Evolutionary conservation across 352 stramenopile genomes (phyloP), one percentile per base, ranked within the genome.

Genomic region (Phytophthora hibernalis): DNA sequence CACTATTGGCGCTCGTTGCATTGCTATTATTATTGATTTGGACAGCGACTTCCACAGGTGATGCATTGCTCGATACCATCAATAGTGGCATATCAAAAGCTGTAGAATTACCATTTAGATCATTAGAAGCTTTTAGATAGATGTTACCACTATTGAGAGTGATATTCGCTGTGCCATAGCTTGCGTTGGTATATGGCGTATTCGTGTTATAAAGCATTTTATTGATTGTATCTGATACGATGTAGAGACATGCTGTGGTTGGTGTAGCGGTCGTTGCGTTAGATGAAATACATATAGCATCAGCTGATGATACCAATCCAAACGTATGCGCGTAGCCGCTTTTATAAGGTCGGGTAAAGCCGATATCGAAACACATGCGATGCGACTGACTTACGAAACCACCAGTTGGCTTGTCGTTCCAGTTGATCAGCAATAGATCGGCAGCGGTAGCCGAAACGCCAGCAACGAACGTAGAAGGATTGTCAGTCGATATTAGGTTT

Each of bases 331-430:
- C 55, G 18, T 54, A 71, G 12, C 55, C 54, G 3, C 1, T 48
- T 47, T 65, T 66, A 16, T 61, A 71, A 13, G 63, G 49, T n/a
- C 59, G 42, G 33, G 49, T 43, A 55, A 54, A 61, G 13, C 63
- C 63, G 45, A 71, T n/a, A 55, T 71, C 50, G 31, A 66, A 71
- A 42, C 62, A 62, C 59, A 65, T 64, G 49, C 54, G 4, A 57
- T 70, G 62, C 26, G 53, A 65, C 31, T 71, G 63, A 49, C 21
- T 54, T 13, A 45, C 64, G 16, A 70, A 59, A 16, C 54, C 61
- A 21, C 58, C 24, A 24, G 45, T 26, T 35, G 45, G 47, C n/a
- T 69, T 64, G n/a, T 64, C 61, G 35, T 69, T 64, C 52, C 52
- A 64, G 40, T 43, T 54, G 7, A 64, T 64, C 42, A 38, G 52